Percentiles rank a stretch among this genome's conserved stretches.
Evolutionary conservation across 345 rosid species (phyloP).

Genomic region (Salix caprea): DNA sequence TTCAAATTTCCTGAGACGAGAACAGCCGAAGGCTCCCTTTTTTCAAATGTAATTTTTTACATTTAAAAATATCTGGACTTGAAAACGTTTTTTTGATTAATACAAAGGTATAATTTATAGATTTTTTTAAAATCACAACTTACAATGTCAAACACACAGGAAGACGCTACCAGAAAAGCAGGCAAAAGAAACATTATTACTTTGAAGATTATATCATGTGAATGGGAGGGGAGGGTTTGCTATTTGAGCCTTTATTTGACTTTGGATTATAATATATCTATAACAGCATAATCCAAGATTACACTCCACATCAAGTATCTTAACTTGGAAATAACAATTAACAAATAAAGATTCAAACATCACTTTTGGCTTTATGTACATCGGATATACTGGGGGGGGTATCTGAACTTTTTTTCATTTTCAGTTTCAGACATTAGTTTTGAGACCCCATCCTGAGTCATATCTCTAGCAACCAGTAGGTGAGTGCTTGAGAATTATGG

Average conservation of each 20-base stretch:
- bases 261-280: not conserved
- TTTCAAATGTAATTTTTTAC: too few relatives aligned
- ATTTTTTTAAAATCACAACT: too few relatives aligned
- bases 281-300: not conserved
- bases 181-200: not conserved
- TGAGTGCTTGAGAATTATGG: too few relatives aligned
- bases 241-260: not conserved
- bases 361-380: not conserved
- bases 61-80: too few relatives aligned
- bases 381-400: not conserved
- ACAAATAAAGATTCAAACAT: too few relatives aligned
- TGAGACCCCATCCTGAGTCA: too few relatives aligned
- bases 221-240: not conserved
- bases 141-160: too few relatives aligned
- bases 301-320: not conserved
- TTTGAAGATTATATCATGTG: not conserved
- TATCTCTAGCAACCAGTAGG: too few relatives aligned
- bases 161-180: too few relatives aligned
- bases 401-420: not conserved
- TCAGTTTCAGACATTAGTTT: not conserved
- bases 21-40: not conserved
- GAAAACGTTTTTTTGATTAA: too few relatives aligned
- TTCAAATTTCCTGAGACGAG: not conserved
- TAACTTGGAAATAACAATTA: not conserved
- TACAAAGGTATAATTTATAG: too few relatives aligned